A percentile compares a stretch with the other conserved stretches of the same genome.
Conservation (phyloP, 1,284 basidiomycete species). For the Sporisorium iseilematis-ciliati region DNA sequence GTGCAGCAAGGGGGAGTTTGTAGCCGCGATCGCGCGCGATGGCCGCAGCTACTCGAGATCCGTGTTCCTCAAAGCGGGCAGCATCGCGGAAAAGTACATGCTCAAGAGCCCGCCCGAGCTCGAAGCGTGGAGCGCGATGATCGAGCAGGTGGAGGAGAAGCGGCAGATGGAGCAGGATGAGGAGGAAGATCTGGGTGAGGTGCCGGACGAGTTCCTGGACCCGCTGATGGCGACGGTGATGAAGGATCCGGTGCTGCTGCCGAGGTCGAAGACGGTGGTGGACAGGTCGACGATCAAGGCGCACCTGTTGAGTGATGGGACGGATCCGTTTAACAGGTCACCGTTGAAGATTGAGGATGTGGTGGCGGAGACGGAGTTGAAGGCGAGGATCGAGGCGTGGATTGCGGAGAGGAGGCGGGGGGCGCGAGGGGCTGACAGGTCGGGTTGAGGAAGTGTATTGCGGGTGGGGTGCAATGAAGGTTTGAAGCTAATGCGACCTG, state of each 20-base stretch:
- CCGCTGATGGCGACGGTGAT: constrained; percentile 93
- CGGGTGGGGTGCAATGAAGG: no score
- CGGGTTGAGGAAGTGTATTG: neutral
- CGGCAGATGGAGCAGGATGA: constrained; percentile 84
- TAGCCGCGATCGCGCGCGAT: constrained; percentile 89
- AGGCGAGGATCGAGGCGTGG: constrained; percentile 59
- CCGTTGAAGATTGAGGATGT: constrained; percentile 71
- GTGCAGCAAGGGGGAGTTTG: constrained; percentile 82
- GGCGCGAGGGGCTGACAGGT: no score
- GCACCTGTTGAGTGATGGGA: constrained; percentile 88
- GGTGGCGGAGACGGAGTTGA: constrained; percentile 57
- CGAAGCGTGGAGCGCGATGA: constrained; percentile 79
- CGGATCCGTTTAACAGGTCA: constrained; percentile 72
- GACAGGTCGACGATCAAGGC: constrained; percentile 96
- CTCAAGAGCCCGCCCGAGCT: constrained; percentile 88
- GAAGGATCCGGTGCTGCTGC: constrained; percentile 93
- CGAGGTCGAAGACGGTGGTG: constrained; percentile 82
- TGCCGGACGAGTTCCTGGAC: constrained; percentile 93
- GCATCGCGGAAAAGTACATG: constrained; percentile 77
- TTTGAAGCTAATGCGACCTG: no score
- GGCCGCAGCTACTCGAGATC: constrained; percentile 89
- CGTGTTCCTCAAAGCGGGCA: constrained; percentile 84
- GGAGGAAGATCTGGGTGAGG: constrained; percentile 86
- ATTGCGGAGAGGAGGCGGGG: constrained; percentile 50
- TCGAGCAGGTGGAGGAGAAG: constrained; percentile 85